Evolutionary conservation across 441 rosid species (phyloP).

Genomic region (Francoa sonchifolia): DNA sequence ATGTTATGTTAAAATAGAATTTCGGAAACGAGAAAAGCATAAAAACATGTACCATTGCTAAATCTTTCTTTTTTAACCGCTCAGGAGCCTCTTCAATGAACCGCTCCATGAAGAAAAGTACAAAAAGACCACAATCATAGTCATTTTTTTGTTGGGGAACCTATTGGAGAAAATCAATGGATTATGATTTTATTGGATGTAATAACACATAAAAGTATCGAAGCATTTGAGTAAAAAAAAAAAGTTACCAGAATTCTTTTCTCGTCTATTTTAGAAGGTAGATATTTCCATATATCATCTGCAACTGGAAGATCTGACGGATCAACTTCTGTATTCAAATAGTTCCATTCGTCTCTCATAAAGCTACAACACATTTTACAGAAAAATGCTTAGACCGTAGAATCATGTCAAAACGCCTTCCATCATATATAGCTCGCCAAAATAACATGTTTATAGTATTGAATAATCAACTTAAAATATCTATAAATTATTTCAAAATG

Average conservation of each 20-base stretch:
- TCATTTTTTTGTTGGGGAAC: conserved; percentile 96
- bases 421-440: not conserved
- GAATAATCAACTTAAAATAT: no score
- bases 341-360: conserved; percentile 73
- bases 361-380: conserved; percentile 30
- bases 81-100: conserved; percentile 81
- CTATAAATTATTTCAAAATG: no score
- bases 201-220: not conserved
- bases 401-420: conserved; percentile 6
- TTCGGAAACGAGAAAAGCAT: not conserved
- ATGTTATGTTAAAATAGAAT: not conserved
- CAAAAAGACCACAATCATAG: conserved; percentile 86
- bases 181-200: no score
- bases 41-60: conserved; percentile 46
- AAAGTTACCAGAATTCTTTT: conserved; percentile 29
- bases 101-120: conserved; percentile 78
- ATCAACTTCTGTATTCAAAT: conserved; percentile 34
- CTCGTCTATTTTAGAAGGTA: conserved; percentile 42
- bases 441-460: no score
- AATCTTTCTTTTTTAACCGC: conserved; percentile 63
- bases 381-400: conserved; percentile 6
- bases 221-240: conserved; percentile 1
- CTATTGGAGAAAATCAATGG: conserved; percentile 23
- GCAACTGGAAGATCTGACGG: conserved; percentile 45
- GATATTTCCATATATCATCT: conserved; percentile 42